A percentile compares a stretch with the other conserved stretches of the same genome.
These are phyloP conservation scores for Chenopodium berlandieri DNA, from an alignment of 148 eudicot species.

Conservation along the genomic window DNA sequence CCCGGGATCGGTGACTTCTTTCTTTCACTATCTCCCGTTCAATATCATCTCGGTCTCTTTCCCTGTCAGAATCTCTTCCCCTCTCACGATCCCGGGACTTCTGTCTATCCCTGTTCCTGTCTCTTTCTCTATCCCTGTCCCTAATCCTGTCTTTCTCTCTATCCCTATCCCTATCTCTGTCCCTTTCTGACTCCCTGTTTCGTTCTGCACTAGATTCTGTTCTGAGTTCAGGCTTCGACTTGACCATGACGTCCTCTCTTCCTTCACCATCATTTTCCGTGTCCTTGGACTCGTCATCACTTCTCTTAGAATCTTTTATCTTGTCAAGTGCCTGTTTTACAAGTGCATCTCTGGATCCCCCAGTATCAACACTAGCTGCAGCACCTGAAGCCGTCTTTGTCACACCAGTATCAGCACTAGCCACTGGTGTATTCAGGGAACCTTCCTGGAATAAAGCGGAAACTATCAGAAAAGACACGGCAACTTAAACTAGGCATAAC, in stretches of 20 bases:
- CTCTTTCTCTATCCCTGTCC: slow-evolving; percentile 35
- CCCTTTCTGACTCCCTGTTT: slow-evolving; percentile 54
- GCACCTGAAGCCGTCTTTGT: slow-evolving; percentile 38
- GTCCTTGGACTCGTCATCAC: slow-evolving; percentile 57
- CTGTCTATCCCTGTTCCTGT: slow-evolving; percentile 48
- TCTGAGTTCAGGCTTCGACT: slow-evolving; percentile 47
- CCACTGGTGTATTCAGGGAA: slow-evolving; percentile 40
- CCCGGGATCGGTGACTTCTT: slow-evolving; percentile 63
- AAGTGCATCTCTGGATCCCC: slow-evolving; percentile 49
- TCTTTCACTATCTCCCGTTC: slow-evolving; percentile 68
- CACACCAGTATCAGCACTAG: slow-evolving; percentile 39
- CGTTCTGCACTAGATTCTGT: slow-evolving; percentile 58
- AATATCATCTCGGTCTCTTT: slow-evolving; percentile 62
- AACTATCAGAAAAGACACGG: background rate
- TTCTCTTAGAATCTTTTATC: slow-evolving; percentile 67
- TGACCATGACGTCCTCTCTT: slow-evolving; percentile 48
- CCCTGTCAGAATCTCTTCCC: slow-evolving; percentile 83
- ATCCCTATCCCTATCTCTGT: slow-evolving; percentile 43
- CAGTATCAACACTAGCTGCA: slow-evolving; percentile 36
- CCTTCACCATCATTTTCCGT: slow-evolving; percentile 38
- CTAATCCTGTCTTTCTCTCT: slow-evolving; percentile 29
- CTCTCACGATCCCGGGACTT: slow-evolving; percentile 63
- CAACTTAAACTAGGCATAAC: background rate
- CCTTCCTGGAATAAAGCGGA: slow-evolving; percentile 47
- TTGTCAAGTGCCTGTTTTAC: slow-evolving; percentile 54